phyloP scores from a whole-genome alignment of 1,284 basidiomycete genomes.

The Flammula alnicola region DNA sequence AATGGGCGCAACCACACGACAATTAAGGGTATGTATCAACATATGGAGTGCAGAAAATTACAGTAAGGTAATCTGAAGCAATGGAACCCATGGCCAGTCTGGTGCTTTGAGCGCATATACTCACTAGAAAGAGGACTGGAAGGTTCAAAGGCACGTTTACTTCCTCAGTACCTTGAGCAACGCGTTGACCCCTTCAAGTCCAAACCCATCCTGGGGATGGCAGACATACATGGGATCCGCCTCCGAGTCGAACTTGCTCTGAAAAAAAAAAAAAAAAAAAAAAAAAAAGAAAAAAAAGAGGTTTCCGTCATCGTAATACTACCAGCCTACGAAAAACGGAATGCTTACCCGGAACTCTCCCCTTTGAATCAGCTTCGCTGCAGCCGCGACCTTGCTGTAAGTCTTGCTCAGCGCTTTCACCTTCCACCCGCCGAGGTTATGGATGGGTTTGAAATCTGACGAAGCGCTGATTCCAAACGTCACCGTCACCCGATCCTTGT shows the following conservation, averaged over 20 bases:
- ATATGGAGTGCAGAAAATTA: too few relatives aligned
- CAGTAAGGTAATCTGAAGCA: too few relatives aligned
- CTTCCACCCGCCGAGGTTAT: slow-evolving; percentile 49
- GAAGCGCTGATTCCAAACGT: slow-evolving; percentile 51
- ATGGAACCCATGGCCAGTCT: too few relatives aligned
- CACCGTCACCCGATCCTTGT: slow-evolving; percentile 33
- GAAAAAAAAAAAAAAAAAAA: slow-evolving; percentile 1
- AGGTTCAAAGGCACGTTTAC: too few relatives aligned
- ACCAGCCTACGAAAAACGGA: not conserved
- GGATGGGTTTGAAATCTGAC: slow-evolving; percentile 37
- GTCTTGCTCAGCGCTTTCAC: slow-evolving; percentile 43
- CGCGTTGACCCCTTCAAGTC: slow-evolving; percentile 26
- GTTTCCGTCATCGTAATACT: too few relatives aligned
- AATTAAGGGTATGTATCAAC: too few relatives aligned
- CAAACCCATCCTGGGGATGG: slow-evolving; percentile 48
- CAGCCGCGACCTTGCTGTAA: slow-evolving; percentile 41
- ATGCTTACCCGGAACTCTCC: slow-evolving; percentile 46
- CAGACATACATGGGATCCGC: slow-evolving; percentile 49
- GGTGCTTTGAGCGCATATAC: too few relatives aligned
- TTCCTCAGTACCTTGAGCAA: slow-evolving; percentile 17
- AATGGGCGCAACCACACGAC: too few relatives aligned
- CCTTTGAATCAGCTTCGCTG: slow-evolving; percentile 41
- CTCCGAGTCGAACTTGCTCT: slow-evolving; percentile 49
- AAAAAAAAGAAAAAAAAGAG: too few relatives aligned
- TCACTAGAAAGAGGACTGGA: too few relatives aligned